A percentile compares a stretch with the other conserved stretches of the same genome.
These are phyloP conservation scores for Rhodotorula graminis DNA, from an alignment of 768 basidiomycete species.

Conservation along the genomic window DNA sequence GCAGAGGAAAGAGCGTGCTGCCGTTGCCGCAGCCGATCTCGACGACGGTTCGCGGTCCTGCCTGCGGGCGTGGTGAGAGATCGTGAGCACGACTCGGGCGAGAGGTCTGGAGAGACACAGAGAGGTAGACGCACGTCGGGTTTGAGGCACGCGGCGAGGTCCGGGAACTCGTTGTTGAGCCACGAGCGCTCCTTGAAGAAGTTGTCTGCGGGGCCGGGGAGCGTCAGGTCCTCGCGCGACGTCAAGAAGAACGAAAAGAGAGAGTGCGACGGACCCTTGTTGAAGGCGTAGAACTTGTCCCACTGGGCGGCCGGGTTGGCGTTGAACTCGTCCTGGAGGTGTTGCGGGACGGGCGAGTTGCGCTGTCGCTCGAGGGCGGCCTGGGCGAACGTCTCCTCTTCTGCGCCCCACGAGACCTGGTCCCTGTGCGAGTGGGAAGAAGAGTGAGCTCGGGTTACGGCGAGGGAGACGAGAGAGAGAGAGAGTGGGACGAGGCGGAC, in stretches of 20 bases:
- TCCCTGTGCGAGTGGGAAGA: constrained; percentile 42
- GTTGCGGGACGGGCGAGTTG: constrained; percentile 63
- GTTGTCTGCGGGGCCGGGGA: constrained; percentile 54
- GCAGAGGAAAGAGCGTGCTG: constrained; percentile 86
- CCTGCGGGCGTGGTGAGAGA: constrained; percentile 51
- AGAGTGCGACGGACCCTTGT: constrained; percentile 50
- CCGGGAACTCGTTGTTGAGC: constrained; percentile 92
- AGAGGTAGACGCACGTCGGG: constrained; percentile 54
- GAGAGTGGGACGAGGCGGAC: constrained; percentile 9
- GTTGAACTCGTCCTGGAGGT: constrained; percentile 57
- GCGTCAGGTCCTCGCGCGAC: no score
- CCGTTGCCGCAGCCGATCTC: constrained; percentile 92
- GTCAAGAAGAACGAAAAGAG: not conserved
- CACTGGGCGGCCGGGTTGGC: constrained; percentile 52
- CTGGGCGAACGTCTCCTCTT: constrained; percentile 69
- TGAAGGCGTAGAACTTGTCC: constrained; percentile 88
- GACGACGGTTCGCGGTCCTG: constrained; percentile 68
- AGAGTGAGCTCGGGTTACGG: no score
- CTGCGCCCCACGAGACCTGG: constrained; percentile 52
- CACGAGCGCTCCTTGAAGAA: constrained; percentile 96
- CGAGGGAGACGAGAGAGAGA: constrained; percentile 23
- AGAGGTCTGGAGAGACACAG: not conserved
- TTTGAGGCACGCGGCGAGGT: constrained; percentile 66
- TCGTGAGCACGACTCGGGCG: not conserved
- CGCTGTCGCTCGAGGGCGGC: constrained; percentile 67